Conservation (phyloP, 805 yeast species). For the Myxozyma lipomycoides region DNA sequence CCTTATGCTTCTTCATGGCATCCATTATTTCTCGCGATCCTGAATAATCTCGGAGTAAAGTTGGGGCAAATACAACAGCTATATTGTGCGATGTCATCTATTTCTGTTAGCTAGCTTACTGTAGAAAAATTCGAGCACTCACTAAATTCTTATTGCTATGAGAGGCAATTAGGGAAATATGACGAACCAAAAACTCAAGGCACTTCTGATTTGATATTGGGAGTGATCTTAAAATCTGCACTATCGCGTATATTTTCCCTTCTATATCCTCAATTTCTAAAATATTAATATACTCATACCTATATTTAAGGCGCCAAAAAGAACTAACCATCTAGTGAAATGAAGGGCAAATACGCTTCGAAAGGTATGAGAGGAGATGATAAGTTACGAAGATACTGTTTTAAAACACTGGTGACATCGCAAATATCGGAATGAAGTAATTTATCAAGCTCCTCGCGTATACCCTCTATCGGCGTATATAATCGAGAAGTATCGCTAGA, state of each 20-base stretch:
- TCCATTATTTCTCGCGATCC: slow-evolving; percentile 82
- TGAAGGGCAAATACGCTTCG: slow-evolving; percentile 61
- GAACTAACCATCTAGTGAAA: slow-evolving; percentile 45
- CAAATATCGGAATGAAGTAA: slow-evolving; percentile 63
- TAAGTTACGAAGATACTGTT: slow-evolving; percentile 77
- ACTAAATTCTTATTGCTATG: slow-evolving; percentile 53
- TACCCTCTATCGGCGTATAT: background rate
- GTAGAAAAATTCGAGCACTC: background rate
- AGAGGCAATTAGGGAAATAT: slow-evolving; percentile 57
- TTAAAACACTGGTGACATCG: slow-evolving; percentile 81
- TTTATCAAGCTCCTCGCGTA: slow-evolving; percentile 32
- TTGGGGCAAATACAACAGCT: slow-evolving; percentile 93
- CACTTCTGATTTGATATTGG: slow-evolving; percentile 67
- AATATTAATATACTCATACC: slow-evolving; percentile 8
- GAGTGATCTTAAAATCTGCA: slow-evolving; percentile 44
- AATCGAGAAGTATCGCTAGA: background rate
- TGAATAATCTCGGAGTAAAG: slow-evolving; percentile 70
- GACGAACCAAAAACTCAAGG: slow-evolving; percentile 55
- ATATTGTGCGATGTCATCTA: slow-evolving; percentile 74
- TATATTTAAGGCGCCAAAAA: slow-evolving; percentile 14
- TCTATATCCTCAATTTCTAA: slow-evolving; percentile 24
- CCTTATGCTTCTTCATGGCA: slow-evolving; percentile 73
- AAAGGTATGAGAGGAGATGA: slow-evolving; percentile 82
- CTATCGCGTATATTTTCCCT: slow-evolving; percentile 26
- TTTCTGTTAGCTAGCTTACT: background rate